Percentiles rank a stretch among this genome's conserved stretches.
Conservation (phyloP, 2,329 filamentous ascomycete species). For the Neurospora crassa region DNA sequence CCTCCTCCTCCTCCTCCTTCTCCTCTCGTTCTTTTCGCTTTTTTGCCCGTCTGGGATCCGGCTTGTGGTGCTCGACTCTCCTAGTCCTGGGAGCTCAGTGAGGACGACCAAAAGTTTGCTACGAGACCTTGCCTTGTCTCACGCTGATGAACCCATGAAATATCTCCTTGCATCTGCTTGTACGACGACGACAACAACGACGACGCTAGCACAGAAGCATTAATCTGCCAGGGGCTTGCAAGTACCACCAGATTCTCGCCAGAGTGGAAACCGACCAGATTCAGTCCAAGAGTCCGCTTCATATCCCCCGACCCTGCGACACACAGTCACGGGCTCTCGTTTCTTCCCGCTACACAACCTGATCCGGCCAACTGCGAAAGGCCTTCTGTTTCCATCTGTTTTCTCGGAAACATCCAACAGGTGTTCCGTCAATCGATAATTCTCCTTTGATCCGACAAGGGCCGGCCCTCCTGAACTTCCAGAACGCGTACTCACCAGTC, state of each 20-base stretch:
- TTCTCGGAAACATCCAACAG: slow-evolving; percentile 19
- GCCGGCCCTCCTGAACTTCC: slow-evolving; percentile 23
- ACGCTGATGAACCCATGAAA: not conserved
- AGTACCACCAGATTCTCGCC: slow-evolving; percentile 7
- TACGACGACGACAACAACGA: not conserved
- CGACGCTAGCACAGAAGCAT: slow-evolving; percentile 4
- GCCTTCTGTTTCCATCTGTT: slow-evolving; percentile 15
- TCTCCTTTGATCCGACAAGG: slow-evolving; percentile 18
- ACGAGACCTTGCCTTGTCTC: not conserved
- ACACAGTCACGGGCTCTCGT: slow-evolving; percentile 16
- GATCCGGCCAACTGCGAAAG: slow-evolving; percentile 8
- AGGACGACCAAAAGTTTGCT: not conserved
- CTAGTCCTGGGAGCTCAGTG: not conserved
- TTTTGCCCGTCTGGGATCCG: slow-evolving; percentile 1
- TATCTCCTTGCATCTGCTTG: not conserved
- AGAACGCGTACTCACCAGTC: slow-evolving; percentile 6
- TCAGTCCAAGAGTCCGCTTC: slow-evolving; percentile 8
- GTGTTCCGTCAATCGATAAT: slow-evolving; percentile 29
- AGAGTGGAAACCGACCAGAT: slow-evolving; percentile 4
- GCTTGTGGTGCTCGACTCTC: slow-evolving; percentile 3
- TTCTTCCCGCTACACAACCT: not conserved
- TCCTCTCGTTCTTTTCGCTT: slow-evolving; percentile 1
- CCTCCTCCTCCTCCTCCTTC: not conserved
- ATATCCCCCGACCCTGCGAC: slow-evolving; percentile 28
- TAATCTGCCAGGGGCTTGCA: slow-evolving; percentile 12